Conservation (phyloP, 2,329 filamentous ascomycete genomes). For the Claviceps humidiphila region DNA sequence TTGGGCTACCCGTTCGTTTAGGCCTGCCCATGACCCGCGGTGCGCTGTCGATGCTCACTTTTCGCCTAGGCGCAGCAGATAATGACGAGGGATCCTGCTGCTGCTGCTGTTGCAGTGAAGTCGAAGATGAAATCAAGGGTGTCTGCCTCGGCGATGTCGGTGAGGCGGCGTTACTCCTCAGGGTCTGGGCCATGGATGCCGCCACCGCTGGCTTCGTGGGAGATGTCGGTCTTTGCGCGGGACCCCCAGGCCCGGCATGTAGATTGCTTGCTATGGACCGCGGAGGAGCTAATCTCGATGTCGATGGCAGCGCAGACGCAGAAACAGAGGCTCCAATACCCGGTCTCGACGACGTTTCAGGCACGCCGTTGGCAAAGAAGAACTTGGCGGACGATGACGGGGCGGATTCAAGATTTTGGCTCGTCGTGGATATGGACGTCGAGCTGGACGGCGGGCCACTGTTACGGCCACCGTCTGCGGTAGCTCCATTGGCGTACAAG, state of each 20-base stretch:
- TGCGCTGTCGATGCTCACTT: slow-evolving; percentile 29
- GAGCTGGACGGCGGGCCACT: slow-evolving; percentile 16
- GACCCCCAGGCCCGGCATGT: slow-evolving; percentile 10
- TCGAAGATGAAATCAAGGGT: slow-evolving; percentile 21
- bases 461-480: slow-evolving; percentile 24
- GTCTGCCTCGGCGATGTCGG: slow-evolving; percentile 16
- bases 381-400: slow-evolving; percentile 44
- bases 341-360: slow-evolving; percentile 29
- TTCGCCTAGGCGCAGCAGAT: slow-evolving; percentile 21
- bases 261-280: slow-evolving; percentile 25
- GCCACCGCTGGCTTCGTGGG: slow-evolving; percentile 31
- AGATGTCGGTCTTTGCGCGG: slow-evolving; percentile 32
- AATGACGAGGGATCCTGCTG: slow-evolving; percentile 13
- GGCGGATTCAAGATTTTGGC: slow-evolving; percentile 23
- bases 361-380: slow-evolving; percentile 59
- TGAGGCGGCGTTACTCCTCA: slow-evolving; percentile 10
- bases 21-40: slow-evolving; percentile 23
- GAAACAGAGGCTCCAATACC: slow-evolving; percentile 25
- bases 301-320: slow-evolving; percentile 32
- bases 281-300: slow-evolving; percentile 27
- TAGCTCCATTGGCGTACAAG: slow-evolving; percentile 41
- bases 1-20: slow-evolving; percentile 27
- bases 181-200: slow-evolving; percentile 9
- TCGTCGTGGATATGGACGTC: slow-evolving; percentile 21
- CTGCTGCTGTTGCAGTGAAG: slow-evolving; percentile 20